These are phyloP conservation scores for Podospora didyma DNA, from an alignment of 495 filamentous ascomycete genomes.

Conservation along the genomic window DNA sequence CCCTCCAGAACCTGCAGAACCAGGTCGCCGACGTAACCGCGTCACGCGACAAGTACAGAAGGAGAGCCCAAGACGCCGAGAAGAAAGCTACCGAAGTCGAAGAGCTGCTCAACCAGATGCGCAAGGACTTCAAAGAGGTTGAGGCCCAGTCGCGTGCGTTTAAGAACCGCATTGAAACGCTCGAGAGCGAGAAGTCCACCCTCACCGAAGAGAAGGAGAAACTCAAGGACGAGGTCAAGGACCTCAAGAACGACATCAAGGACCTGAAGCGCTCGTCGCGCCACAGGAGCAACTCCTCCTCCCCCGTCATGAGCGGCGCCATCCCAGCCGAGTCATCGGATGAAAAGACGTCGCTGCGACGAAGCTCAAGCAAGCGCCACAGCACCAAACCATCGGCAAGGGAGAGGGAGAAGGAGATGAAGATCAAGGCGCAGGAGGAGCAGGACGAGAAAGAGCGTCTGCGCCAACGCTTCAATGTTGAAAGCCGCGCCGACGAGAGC, in stretches of 20 bases:
- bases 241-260: slow-evolving; percentile 81
- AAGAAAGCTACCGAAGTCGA: slow-evolving; percentile 36
- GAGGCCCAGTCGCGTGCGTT: slow-evolving; percentile 77
- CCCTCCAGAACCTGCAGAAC: slow-evolving; percentile 20
- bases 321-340: slow-evolving; percentile 19
- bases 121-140: slow-evolving; percentile 64
- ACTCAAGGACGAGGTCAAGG: slow-evolving; percentile 67
- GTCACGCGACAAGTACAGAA: slow-evolving; percentile 18
- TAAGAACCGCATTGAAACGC: slow-evolving; percentile 72
- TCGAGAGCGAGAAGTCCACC: slow-evolving; percentile 53
- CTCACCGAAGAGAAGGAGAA: slow-evolving; percentile 82
- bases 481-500: slow-evolving; percentile 23
- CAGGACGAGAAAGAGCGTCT: slow-evolving; percentile 23
- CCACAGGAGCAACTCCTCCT: slow-evolving; percentile 22
- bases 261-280: slow-evolving; percentile 29
- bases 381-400: slow-evolving; percentile 9
- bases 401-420: slow-evolving; percentile 17
- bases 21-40: slow-evolving; percentile 8
- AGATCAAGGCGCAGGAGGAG: slow-evolving; percentile 16
- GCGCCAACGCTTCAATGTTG: slow-evolving; percentile 23
- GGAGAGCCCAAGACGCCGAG: slow-evolving; percentile 29
- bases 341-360: slow-evolving; percentile 26
- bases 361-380: slow-evolving; percentile 23
- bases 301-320: slow-evolving; percentile 19
- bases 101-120: slow-evolving; percentile 41